phyloP scores from a whole-genome alignment of 108 stramenopile species.

The Poteriospumella lacustris region DNA sequence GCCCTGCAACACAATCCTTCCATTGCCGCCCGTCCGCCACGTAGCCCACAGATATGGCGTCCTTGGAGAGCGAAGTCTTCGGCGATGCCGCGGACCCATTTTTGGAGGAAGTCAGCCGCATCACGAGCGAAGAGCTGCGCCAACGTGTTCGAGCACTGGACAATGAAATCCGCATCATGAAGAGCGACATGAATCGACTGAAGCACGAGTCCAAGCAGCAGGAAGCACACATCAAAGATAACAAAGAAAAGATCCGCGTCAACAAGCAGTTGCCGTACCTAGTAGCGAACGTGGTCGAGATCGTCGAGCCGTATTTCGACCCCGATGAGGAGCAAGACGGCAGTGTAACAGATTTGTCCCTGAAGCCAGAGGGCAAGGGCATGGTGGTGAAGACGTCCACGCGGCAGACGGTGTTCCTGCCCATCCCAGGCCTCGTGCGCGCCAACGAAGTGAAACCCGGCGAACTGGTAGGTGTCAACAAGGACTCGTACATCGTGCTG shows the following conservation, averaged over 20 bases:
- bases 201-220: conserved; percentile 69
- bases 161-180: conserved; percentile 95
- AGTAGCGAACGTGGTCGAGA: conserved; percentile 95
- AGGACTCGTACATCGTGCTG: conserved; percentile 96
- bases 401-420: conserved; percentile 93
- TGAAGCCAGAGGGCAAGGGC: conserved; percentile 45
- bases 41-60: no score
- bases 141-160: conserved; percentile 90
- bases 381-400: conserved; percentile 62
- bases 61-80: neutral
- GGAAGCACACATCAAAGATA: conserved; percentile 84
- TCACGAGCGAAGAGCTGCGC: conserved; percentile 81
- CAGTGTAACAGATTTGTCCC: conserved; percentile 44
- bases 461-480: conserved; percentile 98
- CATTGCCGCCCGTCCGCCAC: no score
- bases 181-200: conserved; percentile 85
- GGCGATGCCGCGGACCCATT: neutral
- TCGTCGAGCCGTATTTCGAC: conserved; percentile 41
- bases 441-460: conserved; percentile 85
- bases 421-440: conserved; percentile 95
- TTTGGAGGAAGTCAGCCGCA: conserved; percentile 30
- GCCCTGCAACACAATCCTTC: no score
- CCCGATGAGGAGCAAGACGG: conserved; percentile 85
- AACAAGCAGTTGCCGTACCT: conserved; percentile 99
- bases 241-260: conserved; percentile 96